These are phyloP conservation scores for Chalciporus chontae DNA, from an alignment of 768 basidiomycete genomes.

Conservation along the genomic window DNA sequence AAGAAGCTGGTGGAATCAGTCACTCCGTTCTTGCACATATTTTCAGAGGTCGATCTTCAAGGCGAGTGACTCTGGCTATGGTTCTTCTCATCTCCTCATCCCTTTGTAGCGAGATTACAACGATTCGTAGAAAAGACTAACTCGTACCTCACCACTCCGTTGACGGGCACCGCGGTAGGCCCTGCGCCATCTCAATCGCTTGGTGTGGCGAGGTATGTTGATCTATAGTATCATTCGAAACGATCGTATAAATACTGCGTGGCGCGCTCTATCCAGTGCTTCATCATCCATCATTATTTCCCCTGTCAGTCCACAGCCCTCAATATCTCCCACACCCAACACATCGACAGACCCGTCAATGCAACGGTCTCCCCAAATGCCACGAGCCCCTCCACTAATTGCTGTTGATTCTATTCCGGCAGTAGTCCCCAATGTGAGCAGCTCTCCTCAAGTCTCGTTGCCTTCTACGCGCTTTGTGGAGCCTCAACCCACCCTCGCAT, in stretches of 20 bases:
- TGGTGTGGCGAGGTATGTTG: conserved; percentile 11
- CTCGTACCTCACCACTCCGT: neutral
- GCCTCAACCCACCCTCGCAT: neutral
- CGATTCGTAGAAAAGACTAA: conserved; percentile 13
- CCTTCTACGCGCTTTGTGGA: neutral
- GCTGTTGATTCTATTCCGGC: neutral
- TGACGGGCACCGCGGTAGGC: neutral
- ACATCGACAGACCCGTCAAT: neutral
- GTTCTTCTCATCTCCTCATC: neutral
- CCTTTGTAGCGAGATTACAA: conserved; percentile 18
- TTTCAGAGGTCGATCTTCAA: conserved; percentile 21
- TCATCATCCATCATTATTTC: neutral
- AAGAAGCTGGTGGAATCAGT: conserved; percentile 19
- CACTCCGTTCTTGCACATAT: conserved; percentile 17
- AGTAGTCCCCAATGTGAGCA: no score
- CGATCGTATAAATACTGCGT: neutral
- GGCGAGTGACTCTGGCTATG: conserved; percentile 8
- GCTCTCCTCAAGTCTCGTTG: conserved; percentile 1
- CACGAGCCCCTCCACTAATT: neutral
- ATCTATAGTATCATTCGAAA: neutral
- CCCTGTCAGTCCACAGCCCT: neutral
- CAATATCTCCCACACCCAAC: neutral
- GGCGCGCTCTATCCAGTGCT: neutral
- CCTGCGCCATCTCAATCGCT: neutral
- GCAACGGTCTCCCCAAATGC: neutral